These are phyloP conservation scores for Rhododendron ovatum DNA, from an alignment of 148 eudicot genomes.

Conservation along the genomic window DNA sequence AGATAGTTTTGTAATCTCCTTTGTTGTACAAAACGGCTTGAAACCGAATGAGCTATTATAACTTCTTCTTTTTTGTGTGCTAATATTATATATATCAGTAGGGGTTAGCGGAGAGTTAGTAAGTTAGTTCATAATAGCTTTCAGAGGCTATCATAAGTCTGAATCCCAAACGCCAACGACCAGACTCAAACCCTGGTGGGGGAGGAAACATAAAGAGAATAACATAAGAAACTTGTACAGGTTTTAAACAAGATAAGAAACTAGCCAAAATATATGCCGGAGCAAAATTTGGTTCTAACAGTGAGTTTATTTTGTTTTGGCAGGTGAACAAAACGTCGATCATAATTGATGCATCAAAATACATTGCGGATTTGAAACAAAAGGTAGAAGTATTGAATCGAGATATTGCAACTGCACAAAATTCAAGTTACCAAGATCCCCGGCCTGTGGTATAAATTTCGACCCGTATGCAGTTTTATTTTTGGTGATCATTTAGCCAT, in stretches of 20 bases:
- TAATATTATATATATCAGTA: too few species aligned
- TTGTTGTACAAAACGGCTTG: neutral
- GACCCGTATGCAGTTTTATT: neutral
- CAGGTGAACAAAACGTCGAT: constrained; percentile 64
- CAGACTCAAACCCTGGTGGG: too few species aligned
- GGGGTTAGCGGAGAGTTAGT: too few species aligned
- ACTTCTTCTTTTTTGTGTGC: neutral
- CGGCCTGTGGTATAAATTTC: constrained; percentile 39
- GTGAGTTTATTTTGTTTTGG: neutral
- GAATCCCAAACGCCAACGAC: too few species aligned
- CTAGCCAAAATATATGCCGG: neutral
- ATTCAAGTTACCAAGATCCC: constrained; percentile 38
- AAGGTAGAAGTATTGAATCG: constrained; percentile 71
- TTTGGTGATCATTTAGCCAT: neutral
- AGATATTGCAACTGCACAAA: constrained; percentile 42
- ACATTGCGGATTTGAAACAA: constrained; percentile 65
- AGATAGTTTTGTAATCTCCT: neutral
- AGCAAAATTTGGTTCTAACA: neutral
- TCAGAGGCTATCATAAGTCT: too few species aligned
- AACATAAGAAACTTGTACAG: neutral
- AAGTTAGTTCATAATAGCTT: too few species aligned
- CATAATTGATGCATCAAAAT: constrained; percentile 76
- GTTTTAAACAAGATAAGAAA: neutral
- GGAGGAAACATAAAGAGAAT: neutral
- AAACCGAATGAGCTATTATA: neutral